phyloP scores from a whole-genome alignment of 1,139 yeast species.

The Blastobotrys capitulatus region DNA sequence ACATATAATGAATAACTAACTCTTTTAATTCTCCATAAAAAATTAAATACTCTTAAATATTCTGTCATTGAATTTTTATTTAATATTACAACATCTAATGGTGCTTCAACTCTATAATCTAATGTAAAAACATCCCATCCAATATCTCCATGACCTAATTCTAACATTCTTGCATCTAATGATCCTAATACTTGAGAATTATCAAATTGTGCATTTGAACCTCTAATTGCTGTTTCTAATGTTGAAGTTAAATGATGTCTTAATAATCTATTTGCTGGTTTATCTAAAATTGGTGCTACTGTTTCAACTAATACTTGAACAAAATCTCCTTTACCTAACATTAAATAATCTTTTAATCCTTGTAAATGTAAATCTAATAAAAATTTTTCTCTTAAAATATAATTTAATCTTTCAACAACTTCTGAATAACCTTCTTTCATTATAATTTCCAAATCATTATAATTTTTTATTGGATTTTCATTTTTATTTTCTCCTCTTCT shows the following conservation, averaged over 20 bases:
- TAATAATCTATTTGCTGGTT: conserved; percentile 58
- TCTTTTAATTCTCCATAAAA: conserved; percentile 73
- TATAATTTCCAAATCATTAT: conserved; percentile 39
- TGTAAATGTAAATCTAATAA: conserved; percentile 50
- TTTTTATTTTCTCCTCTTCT: conserved; percentile 21
- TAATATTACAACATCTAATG: conserved; percentile 40
- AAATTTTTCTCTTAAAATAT: conserved; percentile 46
- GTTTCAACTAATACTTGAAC: conserved; percentile 57
- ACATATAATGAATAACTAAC: conserved; percentile 47
- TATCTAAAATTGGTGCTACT: conserved; percentile 50
- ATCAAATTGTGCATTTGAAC: conserved; percentile 53
- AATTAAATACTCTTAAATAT: conserved; percentile 77
- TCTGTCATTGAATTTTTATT: conserved; percentile 43
- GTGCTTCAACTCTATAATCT: conserved; percentile 62
- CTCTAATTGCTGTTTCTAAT: conserved; percentile 59
- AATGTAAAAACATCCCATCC: conserved; percentile 91
- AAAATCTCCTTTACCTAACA: conserved; percentile 76
- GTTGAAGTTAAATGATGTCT: conserved; percentile 62
- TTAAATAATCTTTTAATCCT: conserved; percentile 59
- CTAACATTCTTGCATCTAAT: conserved; percentile 78
- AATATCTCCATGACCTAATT: conserved; percentile 53
- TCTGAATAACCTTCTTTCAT: conserved; percentile 53
- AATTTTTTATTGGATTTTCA: conserved; percentile 17
- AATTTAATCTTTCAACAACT: conserved; percentile 49
- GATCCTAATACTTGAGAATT: conserved; percentile 42